A percentile compares a stretch with the other conserved stretches of the same genome.
Evolutionary conservation across 257 asterid species (phyloP).

Genomic region (Nicotiana knightiana): DNA sequence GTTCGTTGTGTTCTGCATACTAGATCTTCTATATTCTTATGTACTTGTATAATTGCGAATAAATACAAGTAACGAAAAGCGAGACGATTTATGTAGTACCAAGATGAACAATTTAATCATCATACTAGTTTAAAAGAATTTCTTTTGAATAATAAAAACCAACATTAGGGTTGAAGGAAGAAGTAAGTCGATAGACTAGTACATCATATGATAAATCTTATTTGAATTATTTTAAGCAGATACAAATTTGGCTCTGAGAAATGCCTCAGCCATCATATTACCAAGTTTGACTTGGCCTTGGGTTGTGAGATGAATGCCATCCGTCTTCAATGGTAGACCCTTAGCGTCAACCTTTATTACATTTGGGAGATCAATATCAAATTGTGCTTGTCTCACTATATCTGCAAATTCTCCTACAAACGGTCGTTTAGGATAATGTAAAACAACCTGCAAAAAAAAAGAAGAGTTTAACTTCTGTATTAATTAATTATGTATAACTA

Average conservation of each 20-base stretch:
- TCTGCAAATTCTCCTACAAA: not conserved
- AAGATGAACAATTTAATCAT: too few relatives aligned
- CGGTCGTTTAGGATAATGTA: not conserved
- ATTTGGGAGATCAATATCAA: slow-evolving; percentile 5
- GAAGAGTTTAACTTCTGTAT: too few relatives aligned
- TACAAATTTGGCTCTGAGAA: not conserved
- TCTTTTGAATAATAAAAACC: too few relatives aligned
- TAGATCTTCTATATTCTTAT: not conserved
- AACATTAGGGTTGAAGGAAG: too few relatives aligned
- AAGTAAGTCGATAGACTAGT: too few relatives aligned
- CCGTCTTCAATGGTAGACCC: not conserved
- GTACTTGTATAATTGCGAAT: not conserved
- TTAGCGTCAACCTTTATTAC: slow-evolving; percentile 12
- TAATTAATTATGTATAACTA: not conserved
- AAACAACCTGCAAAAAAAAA: not conserved
- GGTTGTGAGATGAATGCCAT: slow-evolving; percentile 8
- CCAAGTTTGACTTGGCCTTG: slow-evolving; percentile 9
- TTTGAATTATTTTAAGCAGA: not conserved
- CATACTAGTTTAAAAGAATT: too few relatives aligned
- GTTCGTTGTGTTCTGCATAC: too few relatives aligned
- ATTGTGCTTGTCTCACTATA: slow-evolving; percentile 7
- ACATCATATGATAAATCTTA: slow-evolving; percentile 1
- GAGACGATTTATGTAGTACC: not conserved
- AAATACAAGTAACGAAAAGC: not conserved
- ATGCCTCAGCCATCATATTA: slow-evolving; percentile 6